phyloP scores from a whole-genome alignment of 1,284 basidiomycete species.

The Apiotrichum sp. region DNA sequence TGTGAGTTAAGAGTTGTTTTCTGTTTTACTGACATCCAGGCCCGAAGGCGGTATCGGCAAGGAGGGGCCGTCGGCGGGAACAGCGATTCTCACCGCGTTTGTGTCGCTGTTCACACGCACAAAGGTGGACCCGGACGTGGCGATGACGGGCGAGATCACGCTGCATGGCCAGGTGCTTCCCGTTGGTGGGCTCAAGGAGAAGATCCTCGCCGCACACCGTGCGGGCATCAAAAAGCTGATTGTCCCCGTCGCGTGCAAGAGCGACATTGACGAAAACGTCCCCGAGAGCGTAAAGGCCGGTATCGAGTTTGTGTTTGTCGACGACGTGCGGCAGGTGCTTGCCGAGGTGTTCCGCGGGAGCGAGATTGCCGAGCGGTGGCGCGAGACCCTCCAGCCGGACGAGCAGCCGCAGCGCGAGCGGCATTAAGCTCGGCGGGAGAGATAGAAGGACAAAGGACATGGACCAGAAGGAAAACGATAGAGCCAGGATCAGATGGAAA shows the following conservation, averaged over 20 bases:
- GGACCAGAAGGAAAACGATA: not conserved
- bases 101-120: conserved; percentile 84
- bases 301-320: conserved; percentile 83
- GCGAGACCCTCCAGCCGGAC: conserved; percentile 51
- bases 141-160: conserved; percentile 93
- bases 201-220: conserved; percentile 87
- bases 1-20: conserved; percentile 47
- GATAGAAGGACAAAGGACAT: not conserved
- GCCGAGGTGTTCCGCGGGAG: conserved; percentile 72
- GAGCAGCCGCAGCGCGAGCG: conserved; percentile 23
- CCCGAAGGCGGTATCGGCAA: conserved; percentile 96
- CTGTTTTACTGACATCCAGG: conserved; percentile 16
- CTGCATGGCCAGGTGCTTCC: conserved; percentile 87
- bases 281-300: conserved; percentile 89
- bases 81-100: conserved; percentile 83
- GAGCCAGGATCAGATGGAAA: not conserved
- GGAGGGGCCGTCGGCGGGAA: conserved; percentile 94
- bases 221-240: conserved; percentile 83
- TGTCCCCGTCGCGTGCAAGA: conserved; percentile 76
- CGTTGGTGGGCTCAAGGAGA: conserved; percentile 90
- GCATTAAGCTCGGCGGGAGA: conserved; percentile 1
- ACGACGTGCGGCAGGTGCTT: conserved; percentile 80
- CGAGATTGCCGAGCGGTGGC: conserved; percentile 59
- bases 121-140: conserved; percentile 75
- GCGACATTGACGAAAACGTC: conserved; percentile 92